Percentiles rank a stretch among this genome's conserved stretches.
Conservation (phyloP, 2,329 filamentous ascomycete species). For the Phyllachora maydis region DNA sequence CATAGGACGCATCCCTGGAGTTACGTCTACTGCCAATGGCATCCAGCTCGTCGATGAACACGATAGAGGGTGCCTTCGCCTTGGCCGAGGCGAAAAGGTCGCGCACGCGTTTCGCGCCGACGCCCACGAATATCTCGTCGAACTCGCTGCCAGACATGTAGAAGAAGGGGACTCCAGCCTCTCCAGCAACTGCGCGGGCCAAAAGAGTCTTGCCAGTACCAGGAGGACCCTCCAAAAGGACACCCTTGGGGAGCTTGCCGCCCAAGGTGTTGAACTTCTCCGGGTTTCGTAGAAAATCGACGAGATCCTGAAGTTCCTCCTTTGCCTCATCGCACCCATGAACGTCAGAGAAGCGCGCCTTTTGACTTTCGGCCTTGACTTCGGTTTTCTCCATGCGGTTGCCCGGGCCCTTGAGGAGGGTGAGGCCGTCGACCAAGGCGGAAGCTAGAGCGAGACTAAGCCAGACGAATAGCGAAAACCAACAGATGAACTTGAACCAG, state of each 20-base stretch:
- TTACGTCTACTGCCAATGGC: constrained; percentile 91
- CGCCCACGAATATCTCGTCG: constrained; percentile 94
- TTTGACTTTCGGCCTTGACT: constrained; percentile 84
- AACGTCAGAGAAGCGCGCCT: constrained; percentile 75
- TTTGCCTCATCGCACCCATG: constrained; percentile 97
- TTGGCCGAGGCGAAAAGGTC: constrained; percentile 21
- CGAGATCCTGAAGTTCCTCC: constrained; percentile 89
- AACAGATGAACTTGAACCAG: constrained; percentile 73
- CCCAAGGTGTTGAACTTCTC: constrained; percentile 86
- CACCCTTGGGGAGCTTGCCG: constrained; percentile 91
- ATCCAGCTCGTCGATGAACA: constrained; percentile 77
- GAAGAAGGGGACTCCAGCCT: constrained; percentile 96
- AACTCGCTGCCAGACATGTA: constrained; percentile 99
- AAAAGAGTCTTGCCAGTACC: constrained; percentile 95
- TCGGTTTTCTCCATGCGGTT: constrained; percentile 53
- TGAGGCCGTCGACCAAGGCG: constrained; percentile 63
- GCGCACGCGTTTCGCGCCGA: constrained; percentile 60
- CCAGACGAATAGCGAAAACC: constrained; percentile 63
- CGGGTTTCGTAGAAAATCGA: constrained; percentile 87
- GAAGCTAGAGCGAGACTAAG: constrained; percentile 61
- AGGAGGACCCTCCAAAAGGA: constrained; percentile 82
- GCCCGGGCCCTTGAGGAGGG: constrained; percentile 59
- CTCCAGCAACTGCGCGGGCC: constrained; percentile 84
- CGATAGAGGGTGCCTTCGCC: constrained; percentile 29
- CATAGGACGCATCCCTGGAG: constrained; percentile 79